These are phyloP conservation scores for Cryphonectria carpinicola DNA, from an alignment of 2,329 filamentous ascomycete species.

Conservation along the genomic window DNA sequence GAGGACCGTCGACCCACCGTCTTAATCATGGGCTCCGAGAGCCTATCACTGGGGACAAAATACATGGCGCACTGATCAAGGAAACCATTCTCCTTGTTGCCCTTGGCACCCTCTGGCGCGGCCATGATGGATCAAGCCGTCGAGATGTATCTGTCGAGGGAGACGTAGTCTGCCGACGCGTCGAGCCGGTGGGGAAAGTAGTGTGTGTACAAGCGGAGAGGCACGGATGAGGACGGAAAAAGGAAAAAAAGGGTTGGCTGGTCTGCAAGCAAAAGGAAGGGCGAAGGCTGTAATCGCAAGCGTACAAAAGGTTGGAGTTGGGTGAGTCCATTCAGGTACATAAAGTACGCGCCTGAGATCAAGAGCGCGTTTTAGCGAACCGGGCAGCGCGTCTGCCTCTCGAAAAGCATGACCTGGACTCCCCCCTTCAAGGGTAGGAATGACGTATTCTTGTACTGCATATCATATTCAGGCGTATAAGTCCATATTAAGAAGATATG, in stretches of 20 bases:
- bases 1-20: constrained; percentile 13
- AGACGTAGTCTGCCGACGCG: constrained; percentile 11
- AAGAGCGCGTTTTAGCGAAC: constrained; percentile 3
- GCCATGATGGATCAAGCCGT: constrained; percentile 2
- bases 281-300: background rate
- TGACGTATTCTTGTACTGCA: background rate
- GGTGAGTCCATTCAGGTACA: background rate
- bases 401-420: background rate
- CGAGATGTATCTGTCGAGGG: background rate
- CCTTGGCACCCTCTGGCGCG: constrained; percentile 8
- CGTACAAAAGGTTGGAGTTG: background rate
- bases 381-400: background rate
- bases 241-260: no score
- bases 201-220: background rate
- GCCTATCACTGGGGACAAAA: constrained; percentile 20
- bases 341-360: background rate
- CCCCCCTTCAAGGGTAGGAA: background rate
- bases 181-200: constrained; percentile 1
- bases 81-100: constrained; percentile 5
- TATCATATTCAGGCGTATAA: background rate
- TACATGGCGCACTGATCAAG: constrained; percentile 23
- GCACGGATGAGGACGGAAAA: background rate
- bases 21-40: constrained; percentile 10
- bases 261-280: background rate
- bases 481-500: background rate